Evolutionary conservation across 108 stramenopile species (phyloP).

Genomic region (Conticribra guillardii): DNA sequence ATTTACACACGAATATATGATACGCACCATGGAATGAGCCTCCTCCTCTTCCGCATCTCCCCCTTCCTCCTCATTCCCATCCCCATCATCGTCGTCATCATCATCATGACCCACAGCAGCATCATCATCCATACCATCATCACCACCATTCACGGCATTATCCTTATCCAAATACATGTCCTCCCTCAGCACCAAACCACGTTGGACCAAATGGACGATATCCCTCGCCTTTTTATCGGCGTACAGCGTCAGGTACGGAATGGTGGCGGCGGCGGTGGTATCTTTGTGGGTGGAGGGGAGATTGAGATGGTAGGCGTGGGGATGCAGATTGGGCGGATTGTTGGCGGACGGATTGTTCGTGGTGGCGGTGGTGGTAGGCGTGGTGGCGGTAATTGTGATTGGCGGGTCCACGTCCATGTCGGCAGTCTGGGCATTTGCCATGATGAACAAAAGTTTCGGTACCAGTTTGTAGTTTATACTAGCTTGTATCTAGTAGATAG

Average conservation of each 20-base stretch:
- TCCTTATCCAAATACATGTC: slow-evolving; percentile 46
- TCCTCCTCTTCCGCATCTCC: slow-evolving; percentile 33
- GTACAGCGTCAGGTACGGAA: slow-evolving; percentile 75
- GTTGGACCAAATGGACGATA: slow-evolving; percentile 58
- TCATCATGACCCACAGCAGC: slow-evolving; percentile 1
- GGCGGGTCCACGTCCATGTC: neutral
- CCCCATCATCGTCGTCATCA: slow-evolving; percentile 41
- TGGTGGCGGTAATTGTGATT: neutral
- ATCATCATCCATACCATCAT: slow-evolving; percentile 17
- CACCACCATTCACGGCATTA: slow-evolving; percentile 18
- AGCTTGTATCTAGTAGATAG: too few relatives aligned
- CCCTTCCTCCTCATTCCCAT: slow-evolving; percentile 41
- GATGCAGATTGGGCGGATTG: neutral
- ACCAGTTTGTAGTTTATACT: too few relatives aligned
- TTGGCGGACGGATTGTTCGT: neutral
- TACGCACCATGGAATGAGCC: slow-evolving; percentile 20
- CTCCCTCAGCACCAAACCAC: slow-evolving; percentile 62
- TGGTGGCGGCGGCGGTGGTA: slow-evolving; percentile 18
- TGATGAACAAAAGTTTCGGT: too few relatives aligned
- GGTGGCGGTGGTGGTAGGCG: neutral
- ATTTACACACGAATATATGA: slow-evolving; percentile 4
- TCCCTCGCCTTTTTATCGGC: slow-evolving; percentile 67
- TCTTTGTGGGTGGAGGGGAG: slow-evolving; percentile 66
- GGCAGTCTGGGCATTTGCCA: neutral
- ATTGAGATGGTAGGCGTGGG: slow-evolving; percentile 73